Percentiles rank a stretch among this genome's conserved stretches.
These are phyloP conservation scores for Staphylotrichum tortipilum DNA, from an alignment of 495 filamentous ascomycete genomes.

Conservation along the genomic window DNA sequence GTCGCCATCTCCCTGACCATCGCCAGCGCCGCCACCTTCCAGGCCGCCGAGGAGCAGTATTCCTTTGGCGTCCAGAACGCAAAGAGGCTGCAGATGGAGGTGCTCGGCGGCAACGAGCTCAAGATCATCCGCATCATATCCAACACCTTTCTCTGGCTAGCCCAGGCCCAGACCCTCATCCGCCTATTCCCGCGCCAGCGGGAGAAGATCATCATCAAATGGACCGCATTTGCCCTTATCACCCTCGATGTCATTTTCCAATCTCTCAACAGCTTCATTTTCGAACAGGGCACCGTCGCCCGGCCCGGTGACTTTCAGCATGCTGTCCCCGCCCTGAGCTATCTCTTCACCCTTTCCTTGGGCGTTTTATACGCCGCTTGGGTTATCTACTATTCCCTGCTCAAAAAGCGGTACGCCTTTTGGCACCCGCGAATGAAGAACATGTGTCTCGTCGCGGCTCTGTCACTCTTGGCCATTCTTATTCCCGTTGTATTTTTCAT, in stretches of 20 bases:
- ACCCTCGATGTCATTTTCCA: constrained; percentile 81
- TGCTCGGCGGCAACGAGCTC: constrained; percentile 74
- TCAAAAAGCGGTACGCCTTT: constrained; percentile 87
- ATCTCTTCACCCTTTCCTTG: constrained; percentile 84
- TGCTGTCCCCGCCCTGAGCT: constrained; percentile 86
- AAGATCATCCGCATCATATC: constrained; percentile 84
- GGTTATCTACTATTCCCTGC: constrained; percentile 90
- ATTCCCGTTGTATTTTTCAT: constrained; percentile 96
- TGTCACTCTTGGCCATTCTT: constrained; percentile 71
- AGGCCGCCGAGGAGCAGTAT: constrained; percentile 73
- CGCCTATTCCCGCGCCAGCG: constrained; percentile 91
- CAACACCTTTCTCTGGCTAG: constrained; percentile 92
- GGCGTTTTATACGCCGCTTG: constrained; percentile 88
- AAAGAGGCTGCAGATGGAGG: constrained; percentile 56
- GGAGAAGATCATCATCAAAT: constrained; percentile 97
- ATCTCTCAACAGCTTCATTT: constrained; percentile 77
- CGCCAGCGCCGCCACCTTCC: constrained; percentile 82
- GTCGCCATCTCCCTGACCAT: constrained; percentile 91
- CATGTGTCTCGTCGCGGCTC: constrained; percentile 72
- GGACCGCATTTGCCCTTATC: constrained; percentile 91
- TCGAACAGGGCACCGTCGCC: constrained; percentile 38
- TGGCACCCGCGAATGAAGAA: constrained; percentile 90
- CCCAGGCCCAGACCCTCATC: constrained; percentile 93
- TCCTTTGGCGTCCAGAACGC: constrained; percentile 62
- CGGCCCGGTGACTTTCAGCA: constrained; percentile 69